A percentile compares a stretch with the other conserved stretches of the same genome.
These are phyloP conservation scores for Clavispora santaluciae DNA, from an alignment of 805 yeast genomes.

Conservation along the genomic window DNA sequence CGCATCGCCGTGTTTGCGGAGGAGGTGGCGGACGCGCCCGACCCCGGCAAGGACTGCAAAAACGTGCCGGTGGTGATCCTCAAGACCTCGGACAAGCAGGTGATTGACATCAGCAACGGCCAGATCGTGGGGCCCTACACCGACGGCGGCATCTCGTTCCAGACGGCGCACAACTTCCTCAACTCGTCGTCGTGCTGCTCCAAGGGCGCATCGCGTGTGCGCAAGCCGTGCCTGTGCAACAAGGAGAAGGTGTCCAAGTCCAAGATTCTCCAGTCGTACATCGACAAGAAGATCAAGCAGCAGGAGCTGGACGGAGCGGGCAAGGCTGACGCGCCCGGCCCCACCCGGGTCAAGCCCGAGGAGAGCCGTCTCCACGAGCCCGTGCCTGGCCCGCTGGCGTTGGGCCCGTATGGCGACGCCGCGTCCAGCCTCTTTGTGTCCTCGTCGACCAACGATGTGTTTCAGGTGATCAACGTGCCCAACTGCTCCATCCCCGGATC, in stretches of 20 bases:
- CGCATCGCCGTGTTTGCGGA: constrained; percentile 58
- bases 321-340: no score
- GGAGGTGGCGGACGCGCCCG: constrained; percentile 18
- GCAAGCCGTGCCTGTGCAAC: constrained; percentile 29
- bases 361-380: no score
- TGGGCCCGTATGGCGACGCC: not conserved
- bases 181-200: constrained; percentile 32
- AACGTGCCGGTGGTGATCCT: constrained; percentile 27
- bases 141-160: constrained; percentile 9
- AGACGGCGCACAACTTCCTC: constrained; percentile 26
- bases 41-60: constrained; percentile 6
- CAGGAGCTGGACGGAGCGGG: constrained; percentile 1
- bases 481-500: constrained; percentile 33
- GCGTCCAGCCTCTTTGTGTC: not conserved
- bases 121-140: constrained; percentile 37
- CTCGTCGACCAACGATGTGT: constrained; percentile 4
- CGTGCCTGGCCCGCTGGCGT: no score
- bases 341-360: no score
- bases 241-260: constrained; percentile 28
- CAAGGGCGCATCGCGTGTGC: constrained; percentile 14
- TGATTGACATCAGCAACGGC: constrained; percentile 33
- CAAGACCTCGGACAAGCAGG: constrained; percentile 36
- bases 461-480: constrained; percentile 25
- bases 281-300: constrained; percentile 20
- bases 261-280: constrained; percentile 29